A percentile compares a stretch with the other conserved stretches of the same genome.
These are phyloP conservation scores for Saposhnikovia divaricata DNA, from an alignment of 129 eudicot genomes.

Conservation along the genomic window DNA sequence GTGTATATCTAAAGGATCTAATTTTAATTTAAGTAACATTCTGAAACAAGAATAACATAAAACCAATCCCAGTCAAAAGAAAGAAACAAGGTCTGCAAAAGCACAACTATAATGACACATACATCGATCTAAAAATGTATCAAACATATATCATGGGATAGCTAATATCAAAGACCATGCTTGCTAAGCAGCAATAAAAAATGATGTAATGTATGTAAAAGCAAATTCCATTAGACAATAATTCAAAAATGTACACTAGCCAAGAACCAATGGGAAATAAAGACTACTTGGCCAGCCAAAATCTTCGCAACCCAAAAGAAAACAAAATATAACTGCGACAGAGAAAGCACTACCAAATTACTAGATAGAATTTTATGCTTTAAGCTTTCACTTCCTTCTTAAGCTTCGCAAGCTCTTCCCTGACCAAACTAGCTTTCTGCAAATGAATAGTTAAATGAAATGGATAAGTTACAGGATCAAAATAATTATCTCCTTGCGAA, in stretches of 20 bases:
- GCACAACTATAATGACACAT: not conserved
- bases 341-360: not conserved
- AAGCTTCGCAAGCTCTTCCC: conserved; percentile 74
- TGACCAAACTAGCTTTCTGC: conserved; percentile 71
- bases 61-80: no score
- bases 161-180: not conserved
- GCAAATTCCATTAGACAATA: not conserved
- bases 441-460: conserved; percentile 2
- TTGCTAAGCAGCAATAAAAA: not conserved
- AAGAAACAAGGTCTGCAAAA: not conserved
- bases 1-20: no score
- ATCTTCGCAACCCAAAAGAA: not conserved
- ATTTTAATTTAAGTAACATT: no score
- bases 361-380: not conserved
- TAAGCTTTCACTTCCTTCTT: conserved; percentile 48
- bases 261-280: not conserved
- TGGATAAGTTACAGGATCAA: not conserved
- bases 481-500: not conserved
- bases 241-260: conserved; percentile 4
- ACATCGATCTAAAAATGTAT: not conserved
- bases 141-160: no score
- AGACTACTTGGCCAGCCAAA: not conserved
- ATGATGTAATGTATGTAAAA: not conserved
- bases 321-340: not conserved
- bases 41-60: no score